Percentiles rank a stretch among this genome's conserved stretches.
These are phyloP conservation scores for Penicillium sp. DNA, from an alignment of 2,329 filamentous ascomycete species.

Conservation along the genomic window DNA sequence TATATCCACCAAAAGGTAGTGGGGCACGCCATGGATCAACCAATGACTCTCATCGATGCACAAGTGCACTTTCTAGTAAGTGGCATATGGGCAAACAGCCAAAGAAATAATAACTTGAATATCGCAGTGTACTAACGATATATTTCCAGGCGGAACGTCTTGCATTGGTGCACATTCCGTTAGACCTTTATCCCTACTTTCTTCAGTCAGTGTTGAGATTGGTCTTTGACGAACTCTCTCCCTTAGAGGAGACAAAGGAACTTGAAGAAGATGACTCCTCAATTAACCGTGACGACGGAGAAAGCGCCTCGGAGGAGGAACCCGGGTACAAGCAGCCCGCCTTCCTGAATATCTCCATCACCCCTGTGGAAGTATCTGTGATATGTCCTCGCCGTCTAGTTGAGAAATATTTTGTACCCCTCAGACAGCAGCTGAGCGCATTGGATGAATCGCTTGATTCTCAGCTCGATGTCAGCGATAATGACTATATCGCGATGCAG, in stretches of 20 bases:
- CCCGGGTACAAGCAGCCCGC: slow-evolving; percentile 63
- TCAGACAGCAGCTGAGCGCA: slow-evolving; percentile 66
- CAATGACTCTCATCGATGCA: slow-evolving; percentile 27
- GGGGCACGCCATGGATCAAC: slow-evolving; percentile 23
- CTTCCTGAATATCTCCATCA: slow-evolving; percentile 93
- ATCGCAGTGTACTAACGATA: neutral
- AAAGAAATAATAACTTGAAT: slow-evolving; percentile 3
- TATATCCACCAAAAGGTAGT: neutral
- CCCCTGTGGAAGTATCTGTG: slow-evolving; percentile 88
- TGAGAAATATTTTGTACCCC: slow-evolving; percentile 73
- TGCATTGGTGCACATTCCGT: slow-evolving; percentile 86
- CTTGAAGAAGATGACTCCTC: slow-evolving; percentile 45
- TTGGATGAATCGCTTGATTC: slow-evolving; percentile 42
- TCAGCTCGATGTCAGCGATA: slow-evolving; percentile 73
- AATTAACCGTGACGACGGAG: neutral
- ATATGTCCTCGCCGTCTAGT: slow-evolving; percentile 82
- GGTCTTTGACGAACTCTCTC: slow-evolving; percentile 65
- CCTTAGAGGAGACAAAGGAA: slow-evolving; percentile 49
- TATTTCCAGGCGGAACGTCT: slow-evolving; percentile 75
- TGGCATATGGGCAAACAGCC: neutral
- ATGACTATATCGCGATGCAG: slow-evolving; percentile 86
- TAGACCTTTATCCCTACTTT: slow-evolving; percentile 75
- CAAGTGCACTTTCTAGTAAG: slow-evolving; percentile 30
- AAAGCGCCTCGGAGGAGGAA: slow-evolving; percentile 11
- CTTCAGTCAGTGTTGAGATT: slow-evolving; percentile 86